Evolutionary conservation across 139 green algal genomes (phyloP).

Genomic region (Marvania coccoides): DNA sequence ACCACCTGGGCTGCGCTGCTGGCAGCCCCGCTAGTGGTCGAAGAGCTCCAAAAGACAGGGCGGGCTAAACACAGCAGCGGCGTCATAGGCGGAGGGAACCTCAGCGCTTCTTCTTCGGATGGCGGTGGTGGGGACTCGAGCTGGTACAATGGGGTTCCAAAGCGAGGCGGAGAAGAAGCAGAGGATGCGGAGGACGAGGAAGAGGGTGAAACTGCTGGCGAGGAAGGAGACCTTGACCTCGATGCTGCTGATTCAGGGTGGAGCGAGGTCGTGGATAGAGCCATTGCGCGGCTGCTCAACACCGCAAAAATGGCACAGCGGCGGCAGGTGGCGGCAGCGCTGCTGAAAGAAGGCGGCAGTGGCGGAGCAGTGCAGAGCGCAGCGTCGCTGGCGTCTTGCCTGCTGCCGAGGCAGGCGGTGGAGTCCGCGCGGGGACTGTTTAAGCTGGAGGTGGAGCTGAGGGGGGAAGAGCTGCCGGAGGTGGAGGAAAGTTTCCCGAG

Average conservation of each 20-base stretch:
- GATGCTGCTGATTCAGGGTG: too few species aligned
- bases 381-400: background rate
- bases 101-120: too few species aligned
- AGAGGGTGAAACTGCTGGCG: background rate
- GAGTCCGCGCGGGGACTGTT: background rate
- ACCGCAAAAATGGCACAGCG: background rate
- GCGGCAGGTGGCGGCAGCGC: background rate
- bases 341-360: background rate
- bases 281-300: background rate
- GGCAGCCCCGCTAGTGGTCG: conserved; percentile 16
- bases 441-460: background rate
- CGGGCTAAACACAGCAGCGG: too few species aligned
- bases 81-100: background rate
- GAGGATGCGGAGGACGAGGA: background rate
- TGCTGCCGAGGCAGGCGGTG: background rate
- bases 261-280: background rate
- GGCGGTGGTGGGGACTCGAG: background rate
- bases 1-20: conserved; percentile 19
- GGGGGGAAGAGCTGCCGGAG: background rate
- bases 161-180: background rate
- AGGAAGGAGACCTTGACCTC: too few species aligned
- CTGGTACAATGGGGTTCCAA: background rate
- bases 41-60: background rate
- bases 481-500: background rate
- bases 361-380: background rate